These are phyloP conservation scores for Tylopilus intermedius DNA, from an alignment of 768 basidiomycete species.

Conservation along the genomic window DNA sequence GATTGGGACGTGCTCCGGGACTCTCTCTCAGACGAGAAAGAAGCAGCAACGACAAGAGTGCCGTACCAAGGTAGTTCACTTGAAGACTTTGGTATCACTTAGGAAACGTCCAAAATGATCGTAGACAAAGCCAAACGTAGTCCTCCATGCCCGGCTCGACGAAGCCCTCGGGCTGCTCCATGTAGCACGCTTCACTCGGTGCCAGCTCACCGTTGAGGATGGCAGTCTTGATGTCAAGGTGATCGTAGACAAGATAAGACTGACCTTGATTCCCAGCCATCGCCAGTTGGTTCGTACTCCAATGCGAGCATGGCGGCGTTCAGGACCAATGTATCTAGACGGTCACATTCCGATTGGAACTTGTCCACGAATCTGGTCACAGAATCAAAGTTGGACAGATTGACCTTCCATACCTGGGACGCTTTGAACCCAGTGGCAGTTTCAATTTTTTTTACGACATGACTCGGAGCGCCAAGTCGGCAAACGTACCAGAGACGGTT, in stretches of 20 bases:
- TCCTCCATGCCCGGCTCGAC: too few species aligned
- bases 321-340: conserved; percentile 35
- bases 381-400: conserved; percentile 17
- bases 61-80: conserved; percentile 32
- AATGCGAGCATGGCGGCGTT: conserved; percentile 33
- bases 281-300: conserved; percentile 26
- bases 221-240: too few species aligned
- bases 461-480: too few species aligned
- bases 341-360: conserved; percentile 6
- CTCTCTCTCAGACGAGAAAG: conserved; percentile 26
- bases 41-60: conserved; percentile 30
- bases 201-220: too few species aligned
- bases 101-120: not conserved
- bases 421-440: conserved; percentile 25
- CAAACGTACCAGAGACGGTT: conserved; percentile 20
- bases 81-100: conserved; percentile 24
- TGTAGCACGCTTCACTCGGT: too few species aligned
- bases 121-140: too few species aligned
- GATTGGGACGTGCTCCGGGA: conserved; percentile 20
- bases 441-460: conserved; percentile 19
- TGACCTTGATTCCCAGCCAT: conserved; percentile 47
- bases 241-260: conserved; percentile 8
- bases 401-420: not conserved
- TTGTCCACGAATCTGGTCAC: conserved; percentile 11
- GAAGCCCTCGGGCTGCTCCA: too few species aligned